phyloP scores from a whole-genome alignment of 2,329 filamentous ascomycete species.

The Gaeumannomyces sp. region DNA sequence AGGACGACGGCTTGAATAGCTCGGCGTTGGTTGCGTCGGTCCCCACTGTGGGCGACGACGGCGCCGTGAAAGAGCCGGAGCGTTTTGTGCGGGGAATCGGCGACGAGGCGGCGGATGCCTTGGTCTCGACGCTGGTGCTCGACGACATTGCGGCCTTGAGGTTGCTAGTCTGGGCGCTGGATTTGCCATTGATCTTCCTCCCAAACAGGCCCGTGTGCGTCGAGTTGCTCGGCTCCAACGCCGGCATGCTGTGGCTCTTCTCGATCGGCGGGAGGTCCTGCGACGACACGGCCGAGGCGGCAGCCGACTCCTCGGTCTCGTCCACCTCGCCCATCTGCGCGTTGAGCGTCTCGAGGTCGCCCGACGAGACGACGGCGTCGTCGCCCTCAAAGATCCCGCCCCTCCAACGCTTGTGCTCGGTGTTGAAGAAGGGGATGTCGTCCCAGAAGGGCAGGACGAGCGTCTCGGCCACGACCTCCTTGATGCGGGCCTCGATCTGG shows the following conservation, averaged over 20 bases:
- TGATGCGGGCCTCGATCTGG: constrained; percentile 90
- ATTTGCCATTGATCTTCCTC: constrained; percentile 37
- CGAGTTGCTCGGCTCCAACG: constrained; percentile 28
- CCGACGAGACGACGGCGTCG: constrained; percentile 34
- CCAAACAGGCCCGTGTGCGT: constrained; percentile 39
- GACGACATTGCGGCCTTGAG: constrained; percentile 27
- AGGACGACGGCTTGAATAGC: constrained; percentile 50
- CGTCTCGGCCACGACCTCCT: constrained; percentile 89
- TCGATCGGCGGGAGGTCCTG: constrained; percentile 42
- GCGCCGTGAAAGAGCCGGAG: constrained; percentile 56
- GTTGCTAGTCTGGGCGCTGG: constrained; percentile 16
- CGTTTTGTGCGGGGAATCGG: constrained; percentile 47
- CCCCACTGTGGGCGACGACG: constrained; percentile 59
- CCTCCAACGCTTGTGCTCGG: constrained; percentile 68
- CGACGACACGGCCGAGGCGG: constrained; percentile 16
- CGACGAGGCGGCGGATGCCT: constrained; percentile 26
- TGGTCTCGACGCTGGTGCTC: constrained; percentile 43
- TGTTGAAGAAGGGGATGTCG: constrained; percentile 85
- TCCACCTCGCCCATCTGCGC: constrained; percentile 42
- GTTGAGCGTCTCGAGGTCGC: constrained; percentile 26
- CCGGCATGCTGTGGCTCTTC: constrained; percentile 48
- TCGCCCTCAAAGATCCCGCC: constrained; percentile 74
- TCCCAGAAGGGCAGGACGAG: constrained; percentile 94
- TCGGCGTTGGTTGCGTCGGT: constrained; percentile 63
- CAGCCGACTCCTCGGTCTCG: constrained; percentile 32